Percentiles rank a stretch among this genome's conserved stretches.
Conservation (phyloP, 495 filamentous ascomycete species). For the Tuber microsphaerosporum region DNA sequence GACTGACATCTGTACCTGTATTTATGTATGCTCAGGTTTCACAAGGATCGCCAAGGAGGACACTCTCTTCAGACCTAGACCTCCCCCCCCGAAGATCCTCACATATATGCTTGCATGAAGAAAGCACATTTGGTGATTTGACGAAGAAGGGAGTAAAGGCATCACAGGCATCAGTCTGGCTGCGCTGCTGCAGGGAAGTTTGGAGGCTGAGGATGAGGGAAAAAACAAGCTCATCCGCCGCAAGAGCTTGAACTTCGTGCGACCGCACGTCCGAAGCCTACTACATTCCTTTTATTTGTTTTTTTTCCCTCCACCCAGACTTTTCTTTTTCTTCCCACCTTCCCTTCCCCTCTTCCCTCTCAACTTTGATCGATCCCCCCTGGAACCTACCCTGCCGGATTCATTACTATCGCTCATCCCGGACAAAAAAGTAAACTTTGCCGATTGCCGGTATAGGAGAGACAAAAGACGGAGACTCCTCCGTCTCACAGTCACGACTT, state of each 20-base stretch:
- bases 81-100: not conserved
- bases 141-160: not conserved
- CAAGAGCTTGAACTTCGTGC: not conserved
- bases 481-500: not conserved
- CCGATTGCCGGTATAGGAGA: not conserved
- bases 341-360: not conserved
- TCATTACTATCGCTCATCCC: not conserved
- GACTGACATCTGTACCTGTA: not conserved
- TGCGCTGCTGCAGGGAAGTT: not conserved
- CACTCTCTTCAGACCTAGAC: too few species aligned
- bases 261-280: not conserved
- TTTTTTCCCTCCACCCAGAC: too few species aligned
- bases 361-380: not conserved
- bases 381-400: not conserved
- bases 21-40: not conserved
- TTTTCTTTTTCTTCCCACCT: not conserved
- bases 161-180: not conserved
- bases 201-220: not conserved
- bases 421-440: not conserved
- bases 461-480: not conserved
- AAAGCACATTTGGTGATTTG: not conserved
- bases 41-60: not conserved
- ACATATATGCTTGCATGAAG: not conserved
- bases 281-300: not conserved
- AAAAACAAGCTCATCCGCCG: not conserved